A percentile compares a stretch with the other conserved stretches of the same genome.
These are phyloP conservation scores for Cucurbita argyrosperma DNA, from an alignment of 306 rosid species.

Conservation along the genomic window DNA sequence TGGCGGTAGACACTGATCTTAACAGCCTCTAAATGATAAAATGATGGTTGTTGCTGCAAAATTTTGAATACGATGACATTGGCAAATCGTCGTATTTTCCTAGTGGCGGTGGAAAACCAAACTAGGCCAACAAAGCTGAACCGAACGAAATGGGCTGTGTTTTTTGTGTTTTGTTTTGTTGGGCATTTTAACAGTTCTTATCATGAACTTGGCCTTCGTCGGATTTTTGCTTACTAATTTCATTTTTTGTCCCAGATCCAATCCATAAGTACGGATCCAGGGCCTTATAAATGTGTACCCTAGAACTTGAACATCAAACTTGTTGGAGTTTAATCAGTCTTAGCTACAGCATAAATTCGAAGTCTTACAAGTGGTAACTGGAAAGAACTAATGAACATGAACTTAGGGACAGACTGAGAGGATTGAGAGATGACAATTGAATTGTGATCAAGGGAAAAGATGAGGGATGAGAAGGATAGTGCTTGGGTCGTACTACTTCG, in stretches of 20 bases:
- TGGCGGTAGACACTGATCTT: background rate
- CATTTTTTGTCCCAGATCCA: background rate
- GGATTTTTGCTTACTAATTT: background rate
- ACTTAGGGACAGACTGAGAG: background rate
- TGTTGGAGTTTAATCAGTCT: background rate
- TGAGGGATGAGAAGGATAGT: background rate
- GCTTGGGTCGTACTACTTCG: background rate
- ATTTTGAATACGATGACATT: background rate
- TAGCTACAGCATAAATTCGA: background rate
- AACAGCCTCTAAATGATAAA: background rate
- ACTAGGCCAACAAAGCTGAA: background rate
- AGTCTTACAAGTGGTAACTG: background rate
- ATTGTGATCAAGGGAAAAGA: background rate
- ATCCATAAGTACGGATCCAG: background rate
- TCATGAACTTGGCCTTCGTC: background rate
- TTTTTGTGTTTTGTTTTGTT: background rate
- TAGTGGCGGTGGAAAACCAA: background rate
- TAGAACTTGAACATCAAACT: background rate
- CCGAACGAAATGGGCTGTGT: background rate
- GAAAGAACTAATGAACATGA: background rate
- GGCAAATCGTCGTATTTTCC: background rate
- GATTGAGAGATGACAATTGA: background rate
- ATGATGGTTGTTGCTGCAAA: background rate
- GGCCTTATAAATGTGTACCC: background rate
- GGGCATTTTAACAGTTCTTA: background rate